A percentile compares a stretch with the other conserved stretches of the same genome.
Conservation (phyloP, 2,329 filamentous ascomycete species). For the Tolypocladium cylindrosporum region DNA sequence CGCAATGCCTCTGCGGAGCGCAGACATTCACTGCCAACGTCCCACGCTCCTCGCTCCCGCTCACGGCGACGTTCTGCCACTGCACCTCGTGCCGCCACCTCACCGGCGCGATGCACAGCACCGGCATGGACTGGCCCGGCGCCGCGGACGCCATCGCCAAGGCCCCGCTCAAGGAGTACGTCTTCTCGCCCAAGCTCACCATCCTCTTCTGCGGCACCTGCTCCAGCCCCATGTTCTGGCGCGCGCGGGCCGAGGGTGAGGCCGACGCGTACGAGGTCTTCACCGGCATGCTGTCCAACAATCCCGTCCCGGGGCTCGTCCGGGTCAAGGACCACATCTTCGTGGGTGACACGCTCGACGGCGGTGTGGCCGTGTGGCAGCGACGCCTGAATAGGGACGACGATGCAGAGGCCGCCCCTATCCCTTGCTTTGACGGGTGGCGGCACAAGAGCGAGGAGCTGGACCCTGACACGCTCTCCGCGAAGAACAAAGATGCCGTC, state of each 20-base stretch:
- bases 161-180: constrained; percentile 13
- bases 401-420: background rate
- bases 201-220: constrained; percentile 33
- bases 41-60: constrained; percentile 24
- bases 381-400: background rate
- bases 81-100: constrained; percentile 37
- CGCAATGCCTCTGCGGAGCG: constrained; percentile 30
- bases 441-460: background rate
- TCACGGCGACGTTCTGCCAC: constrained; percentile 32
- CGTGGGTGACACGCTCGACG: background rate
- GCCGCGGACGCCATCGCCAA: constrained; percentile 11
- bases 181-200: constrained; percentile 19
- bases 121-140: constrained; percentile 26
- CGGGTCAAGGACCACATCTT: background rate
- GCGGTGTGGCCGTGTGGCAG: background rate
- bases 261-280: background rate
- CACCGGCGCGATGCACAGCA: constrained; percentile 32
- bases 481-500: no score
- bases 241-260: background rate
- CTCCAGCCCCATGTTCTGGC: constrained; percentile 30
- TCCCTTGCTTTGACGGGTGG: background rate
- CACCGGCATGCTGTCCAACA: background rate
- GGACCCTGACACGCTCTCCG: background rate
- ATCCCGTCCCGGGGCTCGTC: background rate
- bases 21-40: constrained; percentile 27